Percentiles rank a stretch among this genome's conserved stretches.
These are phyloP conservation scores for Cladophialophora bantiana DNA, from an alignment of 2,329 filamentous ascomycete genomes.

Conservation along the genomic window DNA sequence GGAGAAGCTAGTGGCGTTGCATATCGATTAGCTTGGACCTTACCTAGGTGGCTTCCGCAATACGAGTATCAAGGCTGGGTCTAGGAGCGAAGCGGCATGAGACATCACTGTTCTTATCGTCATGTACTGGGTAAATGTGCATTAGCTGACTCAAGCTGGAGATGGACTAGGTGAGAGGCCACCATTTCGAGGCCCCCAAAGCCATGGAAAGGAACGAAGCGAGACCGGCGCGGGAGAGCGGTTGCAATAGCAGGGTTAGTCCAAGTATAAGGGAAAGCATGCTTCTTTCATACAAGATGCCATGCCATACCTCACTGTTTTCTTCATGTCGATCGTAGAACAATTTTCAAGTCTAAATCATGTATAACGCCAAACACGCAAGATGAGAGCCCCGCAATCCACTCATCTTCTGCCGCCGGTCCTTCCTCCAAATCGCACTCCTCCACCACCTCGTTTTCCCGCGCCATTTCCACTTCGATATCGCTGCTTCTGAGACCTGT, in stretches of 20 bases:
- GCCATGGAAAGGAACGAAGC: not conserved
- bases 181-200: no score
- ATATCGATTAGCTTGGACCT: not conserved
- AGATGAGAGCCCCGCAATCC: not conserved
- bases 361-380: not conserved
- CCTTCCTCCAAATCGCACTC: constrained; percentile 28
- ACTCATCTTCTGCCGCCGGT: constrained; percentile 23
- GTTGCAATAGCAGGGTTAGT: not conserved
- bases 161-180: no score
- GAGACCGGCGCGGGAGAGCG: not conserved
- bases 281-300: not conserved
- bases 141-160: no score
- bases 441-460: constrained; percentile 26
- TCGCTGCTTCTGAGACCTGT: constrained; percentile 22
- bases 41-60: not conserved
- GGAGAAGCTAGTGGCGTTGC: not conserved
- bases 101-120: no score
- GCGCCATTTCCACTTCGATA: constrained; percentile 34
- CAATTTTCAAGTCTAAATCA: not conserved
- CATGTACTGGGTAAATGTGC: no score
- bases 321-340: not conserved
- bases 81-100: not conserved
- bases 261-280: not conserved
- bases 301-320: not conserved
- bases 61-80: not conserved